Evolutionary conservation across 2,329 filamentous ascomycete genomes (phyloP).

Genomic region (Aspergillus latus): DNA sequence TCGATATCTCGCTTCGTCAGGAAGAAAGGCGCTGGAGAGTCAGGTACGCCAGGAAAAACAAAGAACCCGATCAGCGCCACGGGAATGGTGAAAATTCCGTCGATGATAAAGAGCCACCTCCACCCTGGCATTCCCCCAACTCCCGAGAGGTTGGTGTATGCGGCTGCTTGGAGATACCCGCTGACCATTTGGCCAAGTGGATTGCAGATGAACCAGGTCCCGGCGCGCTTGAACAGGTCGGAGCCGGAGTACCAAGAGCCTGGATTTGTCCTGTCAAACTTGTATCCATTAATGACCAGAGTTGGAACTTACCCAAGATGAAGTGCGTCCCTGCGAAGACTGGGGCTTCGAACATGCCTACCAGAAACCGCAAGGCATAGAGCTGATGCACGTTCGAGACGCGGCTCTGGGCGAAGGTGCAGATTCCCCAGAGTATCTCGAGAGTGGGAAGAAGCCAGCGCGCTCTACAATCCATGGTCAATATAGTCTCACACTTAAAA

Average conservation of each 20-base stretch:
- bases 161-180: slow-evolving; percentile 58
- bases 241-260: slow-evolving; percentile 46
- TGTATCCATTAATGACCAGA: not conserved
- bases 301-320: slow-evolving; percentile 25
- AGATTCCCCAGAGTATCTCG: slow-evolving; percentile 37
- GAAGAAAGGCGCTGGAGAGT: slow-evolving; percentile 42
- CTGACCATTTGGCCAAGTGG: slow-evolving; percentile 57
- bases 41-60: slow-evolving; percentile 46
- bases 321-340: slow-evolving; percentile 37
- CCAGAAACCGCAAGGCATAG: slow-evolving; percentile 35
- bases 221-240: slow-evolving; percentile 55
- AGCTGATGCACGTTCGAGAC: slow-evolving; percentile 35
- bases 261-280: not conserved
- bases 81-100: slow-evolving; percentile 57
- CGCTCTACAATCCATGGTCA: slow-evolving; percentile 16
- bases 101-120: slow-evolving; percentile 60
- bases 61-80: slow-evolving; percentile 57
- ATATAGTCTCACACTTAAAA: not conserved
- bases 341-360: slow-evolving; percentile 36
- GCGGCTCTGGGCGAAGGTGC: slow-evolving; percentile 36
- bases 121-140: slow-evolving; percentile 52
- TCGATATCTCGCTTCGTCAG: slow-evolving; percentile 37
- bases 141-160: slow-evolving; percentile 54
- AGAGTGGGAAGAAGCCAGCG: slow-evolving; percentile 32
- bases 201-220: slow-evolving; percentile 55